Evolutionary conservation across 2,329 filamentous ascomycete species (phyloP).

Genomic region (Samsoniella hepiali): DNA sequence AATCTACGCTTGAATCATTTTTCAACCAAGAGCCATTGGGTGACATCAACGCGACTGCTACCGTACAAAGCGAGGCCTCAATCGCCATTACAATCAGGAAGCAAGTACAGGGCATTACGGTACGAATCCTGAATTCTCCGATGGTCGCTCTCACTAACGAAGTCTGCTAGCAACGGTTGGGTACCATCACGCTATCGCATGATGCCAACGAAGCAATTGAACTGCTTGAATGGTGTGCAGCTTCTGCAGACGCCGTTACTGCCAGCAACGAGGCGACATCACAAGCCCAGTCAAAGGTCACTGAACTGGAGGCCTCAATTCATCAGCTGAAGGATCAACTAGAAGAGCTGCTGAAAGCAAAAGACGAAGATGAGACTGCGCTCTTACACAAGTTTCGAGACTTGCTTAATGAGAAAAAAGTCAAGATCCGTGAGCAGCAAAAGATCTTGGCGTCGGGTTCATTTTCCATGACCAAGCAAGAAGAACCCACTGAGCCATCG

Average conservation of each 20-base stretch:
- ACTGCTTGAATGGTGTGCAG: slow-evolving; percentile 67
- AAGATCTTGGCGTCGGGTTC: slow-evolving; percentile 51
- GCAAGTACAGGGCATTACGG: slow-evolving; percentile 65
- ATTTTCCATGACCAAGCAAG: slow-evolving; percentile 30
- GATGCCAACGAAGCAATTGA: slow-evolving; percentile 58
- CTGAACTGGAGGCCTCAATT: slow-evolving; percentile 53
- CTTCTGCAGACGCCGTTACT: slow-evolving; percentile 49
- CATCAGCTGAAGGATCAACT: slow-evolving; percentile 59
- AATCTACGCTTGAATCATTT: slow-evolving; percentile 54
- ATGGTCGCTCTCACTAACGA: not conserved
- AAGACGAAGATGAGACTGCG: slow-evolving; percentile 62
- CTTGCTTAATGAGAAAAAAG: slow-evolving; percentile 75
- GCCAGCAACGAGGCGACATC: slow-evolving; percentile 43
- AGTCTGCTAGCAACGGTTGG: slow-evolving; percentile 60
- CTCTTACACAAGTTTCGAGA: slow-evolving; percentile 67
- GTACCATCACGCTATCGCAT: slow-evolving; percentile 55
- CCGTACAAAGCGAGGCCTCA: slow-evolving; percentile 49
- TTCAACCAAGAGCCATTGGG: slow-evolving; percentile 51
- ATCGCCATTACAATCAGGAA: slow-evolving; percentile 63
- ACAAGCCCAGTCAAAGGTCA: slow-evolving; percentile 39
- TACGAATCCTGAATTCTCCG: slow-evolving; percentile 33
- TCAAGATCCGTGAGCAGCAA: slow-evolving; percentile 73
- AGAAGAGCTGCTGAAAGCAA: slow-evolving; percentile 62
- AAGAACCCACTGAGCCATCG: slow-evolving; percentile 25
- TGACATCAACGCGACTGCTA: slow-evolving; percentile 58